Evolutionary conservation across 441 rosid species (phyloP).

Genomic region (Daphne laureola): DNA sequence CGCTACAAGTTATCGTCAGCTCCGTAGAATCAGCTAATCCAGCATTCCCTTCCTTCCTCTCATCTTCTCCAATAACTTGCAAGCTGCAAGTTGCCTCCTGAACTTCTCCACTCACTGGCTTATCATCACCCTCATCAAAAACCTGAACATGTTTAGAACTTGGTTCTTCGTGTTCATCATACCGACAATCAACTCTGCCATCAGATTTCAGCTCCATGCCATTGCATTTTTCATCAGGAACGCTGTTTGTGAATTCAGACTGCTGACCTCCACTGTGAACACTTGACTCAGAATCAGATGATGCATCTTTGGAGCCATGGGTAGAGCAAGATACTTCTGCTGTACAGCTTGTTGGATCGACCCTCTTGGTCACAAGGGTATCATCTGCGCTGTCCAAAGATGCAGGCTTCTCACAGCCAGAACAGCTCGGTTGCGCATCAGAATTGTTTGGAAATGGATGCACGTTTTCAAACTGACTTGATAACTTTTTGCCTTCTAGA

Average conservation of each 20-base stretch:
- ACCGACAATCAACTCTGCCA: conserved; percentile 18
- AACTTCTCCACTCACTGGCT: conserved; percentile 24
- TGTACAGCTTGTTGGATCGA: conserved; percentile 50
- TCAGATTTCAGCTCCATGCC: conserved; percentile 22
- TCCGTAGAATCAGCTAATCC: conserved; percentile 20
- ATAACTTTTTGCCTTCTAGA: conserved; percentile 24
- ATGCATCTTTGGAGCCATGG: conserved; percentile 45
- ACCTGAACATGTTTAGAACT: conserved; percentile 26
- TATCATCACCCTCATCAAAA: conserved; percentile 26
- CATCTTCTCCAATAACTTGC: conserved; percentile 27
- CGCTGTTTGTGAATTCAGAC: conserved; percentile 15
- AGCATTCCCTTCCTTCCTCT: conserved; percentile 18
- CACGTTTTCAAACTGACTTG: conserved; percentile 33
- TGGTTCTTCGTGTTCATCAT: conserved; percentile 26
- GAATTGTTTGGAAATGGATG: conserved; percentile 24
- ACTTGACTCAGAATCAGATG: conserved; percentile 40
- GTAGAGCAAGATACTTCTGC: conserved; percentile 35
- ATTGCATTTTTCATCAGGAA: conserved; percentile 26
- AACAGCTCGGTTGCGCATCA: conserved; percentile 30
- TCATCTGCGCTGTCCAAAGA: conserved; percentile 54
- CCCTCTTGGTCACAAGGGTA: conserved; percentile 57
- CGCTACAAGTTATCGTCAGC: conserved; percentile 9
- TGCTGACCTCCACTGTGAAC: conserved; percentile 38
- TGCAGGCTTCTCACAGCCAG: conserved; percentile 27
- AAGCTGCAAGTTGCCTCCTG: conserved; percentile 17